Evolutionary conservation across 2,329 filamentous ascomycete genomes (phyloP), one percentile per base, ranked within the genome.

Genomic region (Ustulina deusta): DNA sequence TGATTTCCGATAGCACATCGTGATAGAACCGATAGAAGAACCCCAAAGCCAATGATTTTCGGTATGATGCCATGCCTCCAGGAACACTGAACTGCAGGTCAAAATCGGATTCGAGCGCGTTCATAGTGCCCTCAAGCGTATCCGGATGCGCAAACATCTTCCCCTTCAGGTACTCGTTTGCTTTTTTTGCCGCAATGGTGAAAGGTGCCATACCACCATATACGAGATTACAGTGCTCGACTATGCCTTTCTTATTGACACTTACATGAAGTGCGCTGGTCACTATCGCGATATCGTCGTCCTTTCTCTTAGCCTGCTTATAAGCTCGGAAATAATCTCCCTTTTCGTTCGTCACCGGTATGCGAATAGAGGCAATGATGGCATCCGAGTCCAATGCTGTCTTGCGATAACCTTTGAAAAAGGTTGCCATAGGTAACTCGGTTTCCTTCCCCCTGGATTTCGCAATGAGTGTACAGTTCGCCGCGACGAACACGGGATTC

Each of bases 21-120:
- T 98, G 93, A 77, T 97, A 98, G 80, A 97, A 99, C 44, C 94
- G 90, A 80, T 98, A 98, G 81, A 98, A 98, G 85, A 99, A 97
- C 2, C 94, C 91, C 60, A 98, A 83, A 0, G 96, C 95, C 9
- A 99, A 83, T 0, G 94, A 93, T 78, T 96, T 97, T 32, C 96
- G 86, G 77, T 98, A 99, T 0, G 94, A 97, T 0, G 96, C 95
- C 96, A 99, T 99, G 42, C 96, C 96, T 72, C 96, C 96, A 0
- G 95, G 96, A 0, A 99, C 96, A 61, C 94, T 91, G 74, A 97
- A 98, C 4, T 88, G 86, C 34, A 99, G 85, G 77, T 97, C 89
- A 75, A 99, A 99, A 76, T 98, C 96, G 59, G 88, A 85, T 70
- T 93, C 94, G n/a, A 99, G 83, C 0, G 93, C 92, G 73, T 89